Percentiles rank a stretch among this genome's conserved stretches.
Conservation (phyloP, 805 yeast species). For the Sungouiozyma ichnusensis region DNA sequence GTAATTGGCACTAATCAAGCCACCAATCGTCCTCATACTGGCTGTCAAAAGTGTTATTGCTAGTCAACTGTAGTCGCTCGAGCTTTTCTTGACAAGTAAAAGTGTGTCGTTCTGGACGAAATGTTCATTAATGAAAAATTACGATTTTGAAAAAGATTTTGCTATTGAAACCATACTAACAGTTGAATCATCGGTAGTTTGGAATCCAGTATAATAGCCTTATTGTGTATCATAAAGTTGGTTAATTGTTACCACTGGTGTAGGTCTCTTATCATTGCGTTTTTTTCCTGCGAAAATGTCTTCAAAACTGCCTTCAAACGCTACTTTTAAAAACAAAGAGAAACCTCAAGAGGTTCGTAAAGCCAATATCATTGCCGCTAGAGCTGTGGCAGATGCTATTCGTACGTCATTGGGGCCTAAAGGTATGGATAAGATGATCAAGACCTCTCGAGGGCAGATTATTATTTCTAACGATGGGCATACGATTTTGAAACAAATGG, state of each 20-base stretch:
- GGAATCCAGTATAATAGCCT: too few species aligned
- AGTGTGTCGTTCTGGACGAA: background rate
- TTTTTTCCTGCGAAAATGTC: background rate
- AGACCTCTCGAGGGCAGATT: conserved; percentile 84
- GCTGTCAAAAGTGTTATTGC: too few species aligned
- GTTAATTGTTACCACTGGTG: too few species aligned
- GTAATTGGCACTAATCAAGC: too few species aligned
- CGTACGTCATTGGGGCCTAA: conserved; percentile 95
- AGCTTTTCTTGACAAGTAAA: too few species aligned
- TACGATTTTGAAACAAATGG: conserved; percentile 94
- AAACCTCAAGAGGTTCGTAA: conserved; percentile 91
- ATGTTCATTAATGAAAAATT: background rate
- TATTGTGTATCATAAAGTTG: too few species aligned
- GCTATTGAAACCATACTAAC: background rate
- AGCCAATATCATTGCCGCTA: conserved; percentile 81
- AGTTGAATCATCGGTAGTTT: too few species aligned
- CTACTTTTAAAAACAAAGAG: conserved; percentile 85
- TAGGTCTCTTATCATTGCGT: too few species aligned
- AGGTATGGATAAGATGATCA: conserved; percentile 99
- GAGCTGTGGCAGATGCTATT: conserved; percentile 92
- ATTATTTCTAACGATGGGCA: conserved; percentile 97
- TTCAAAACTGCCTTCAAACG: conserved; percentile 49
- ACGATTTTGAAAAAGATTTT: background rate
- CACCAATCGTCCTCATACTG: too few species aligned
- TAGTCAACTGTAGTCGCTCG: too few species aligned